Evolutionary conservation across 2,329 filamentous ascomycete species (phyloP), one percentile per base, ranked within the genome.

Genomic region (Epichloe festucae): DNA sequence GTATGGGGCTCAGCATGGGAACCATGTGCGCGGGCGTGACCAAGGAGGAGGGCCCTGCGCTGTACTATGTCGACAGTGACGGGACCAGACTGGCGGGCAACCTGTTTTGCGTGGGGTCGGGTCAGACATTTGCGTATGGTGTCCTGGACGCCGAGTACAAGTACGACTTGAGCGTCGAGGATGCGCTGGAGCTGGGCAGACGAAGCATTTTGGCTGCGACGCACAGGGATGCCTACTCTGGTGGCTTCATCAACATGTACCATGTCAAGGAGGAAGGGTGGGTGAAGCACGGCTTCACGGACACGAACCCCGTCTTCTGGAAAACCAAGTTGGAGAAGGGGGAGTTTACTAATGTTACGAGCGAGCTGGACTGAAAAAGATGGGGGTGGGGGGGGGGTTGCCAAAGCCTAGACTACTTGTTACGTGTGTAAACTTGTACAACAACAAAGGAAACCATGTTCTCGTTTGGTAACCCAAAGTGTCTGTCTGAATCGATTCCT

Each of bases 251-350:
- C 78, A 98, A 98, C 75, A 68, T 97, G 66, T 98, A 98, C 73
- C 93, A 98, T 66, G 90, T 98, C 67, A 96, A 96, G 82, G 91
- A 98, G 76, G 85, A 89, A 57, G 93, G 93, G 62, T 98, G 93
- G 93, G 90, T 95, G 64, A 95, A 95, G 80, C 91, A 97, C 67
- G 93, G 93, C 56, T 98, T 98, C 79, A 89, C 77, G 65, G 93
- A 98, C 71, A 97, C 91, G 61, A 96, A 97, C 76, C 91, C 91
- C 44, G 95, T 97, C 67, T 98, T 98, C 84, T 98, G 93, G 93
- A 86, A 95, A 78, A 96, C 90, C 48, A 98, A 98, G 82, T 73
- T 98, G 65, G 86, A 95, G 70, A 95, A 95, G 81, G 90, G 90
- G 90, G 93, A 98, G 76, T 98, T 98, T 71, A 91, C 85, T 57